Percentiles rank a stretch among this genome's conserved stretches.
Evolutionary conservation across 2,329 filamentous ascomycete genomes (phyloP).

Genomic region (Aspergillus tanneri): DNA sequence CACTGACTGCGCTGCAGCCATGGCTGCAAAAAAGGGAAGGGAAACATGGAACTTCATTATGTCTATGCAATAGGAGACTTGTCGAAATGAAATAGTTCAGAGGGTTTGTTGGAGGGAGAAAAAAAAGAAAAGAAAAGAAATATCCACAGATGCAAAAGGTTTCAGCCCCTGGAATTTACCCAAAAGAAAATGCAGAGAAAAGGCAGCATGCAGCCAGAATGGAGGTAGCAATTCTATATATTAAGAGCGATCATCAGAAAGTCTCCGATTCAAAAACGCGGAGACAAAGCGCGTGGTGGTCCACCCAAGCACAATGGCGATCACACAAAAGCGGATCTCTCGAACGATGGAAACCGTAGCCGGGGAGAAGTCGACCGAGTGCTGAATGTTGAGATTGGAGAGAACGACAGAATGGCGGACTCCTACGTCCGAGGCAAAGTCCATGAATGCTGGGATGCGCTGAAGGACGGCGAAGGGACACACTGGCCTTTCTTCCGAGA

Average conservation of each 20-base stretch:
- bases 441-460: constrained; percentile 27
- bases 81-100: constrained; percentile 13
- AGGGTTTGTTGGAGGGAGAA: neutral
- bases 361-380: constrained; percentile 53
- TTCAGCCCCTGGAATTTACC: neutral
- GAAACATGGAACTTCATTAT: constrained; percentile 45
- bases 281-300: constrained; percentile 41
- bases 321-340: constrained; percentile 52
- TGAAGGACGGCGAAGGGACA: constrained; percentile 14
- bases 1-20: constrained; percentile 62
- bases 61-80: constrained; percentile 18
- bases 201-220: too few species aligned
- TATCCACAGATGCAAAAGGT: constrained; percentile 1
- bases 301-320: constrained; percentile 52
- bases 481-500: constrained; percentile 17
- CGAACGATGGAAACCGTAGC: constrained; percentile 50
- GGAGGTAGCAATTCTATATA: constrained; percentile 11
- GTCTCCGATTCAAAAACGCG: constrained; percentile 28
- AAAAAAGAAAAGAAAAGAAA: constrained; percentile 4
- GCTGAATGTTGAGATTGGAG: constrained; percentile 47
- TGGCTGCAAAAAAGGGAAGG: constrained; percentile 48
- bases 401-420: constrained; percentile 49
- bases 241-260: constrained; percentile 20
- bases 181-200: constrained; percentile 9
- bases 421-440: constrained; percentile 42